Conservation (phyloP, 176 grass and related monocot species). For the Triticum turgidum region DNA sequence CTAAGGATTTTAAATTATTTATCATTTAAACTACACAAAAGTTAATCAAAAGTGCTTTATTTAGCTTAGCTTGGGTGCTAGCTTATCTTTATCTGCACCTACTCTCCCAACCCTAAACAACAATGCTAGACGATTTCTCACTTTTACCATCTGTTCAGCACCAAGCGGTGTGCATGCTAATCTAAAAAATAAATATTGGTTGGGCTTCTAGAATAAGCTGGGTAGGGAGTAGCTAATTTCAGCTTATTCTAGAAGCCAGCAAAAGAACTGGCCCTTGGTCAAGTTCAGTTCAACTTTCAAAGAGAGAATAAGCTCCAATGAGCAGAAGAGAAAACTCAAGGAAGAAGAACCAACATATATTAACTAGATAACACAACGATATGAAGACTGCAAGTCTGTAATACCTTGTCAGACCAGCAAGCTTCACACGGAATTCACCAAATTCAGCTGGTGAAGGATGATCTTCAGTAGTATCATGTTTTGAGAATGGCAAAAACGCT, state of each 20-base stretch:
- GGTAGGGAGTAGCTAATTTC: too few species aligned
- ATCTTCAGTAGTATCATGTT: constrained; percentile 25
- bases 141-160: background rate
- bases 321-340: background rate
- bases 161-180: background rate
- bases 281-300: constrained; percentile 7
- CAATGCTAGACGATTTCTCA: background rate
- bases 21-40: background rate
- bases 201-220: too few species aligned
- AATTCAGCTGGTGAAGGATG: constrained; percentile 44
- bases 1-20: background rate
- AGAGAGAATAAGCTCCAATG: background rate
- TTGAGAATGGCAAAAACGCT: constrained; percentile 34
- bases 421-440: constrained; percentile 60
- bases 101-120: background rate
- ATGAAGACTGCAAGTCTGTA: background rate
- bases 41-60: background rate
- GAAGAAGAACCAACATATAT: background rate
- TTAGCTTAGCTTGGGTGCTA: background rate
- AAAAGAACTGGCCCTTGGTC: background rate
- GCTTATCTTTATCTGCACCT: background rate
- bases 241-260: too few species aligned
- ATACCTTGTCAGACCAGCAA: constrained; percentile 85
- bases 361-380: background rate
- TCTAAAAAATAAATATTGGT: too few species aligned